phyloP scores from a whole-genome alignment of 306 rosid species.

The Quercus variabilis region DNA sequence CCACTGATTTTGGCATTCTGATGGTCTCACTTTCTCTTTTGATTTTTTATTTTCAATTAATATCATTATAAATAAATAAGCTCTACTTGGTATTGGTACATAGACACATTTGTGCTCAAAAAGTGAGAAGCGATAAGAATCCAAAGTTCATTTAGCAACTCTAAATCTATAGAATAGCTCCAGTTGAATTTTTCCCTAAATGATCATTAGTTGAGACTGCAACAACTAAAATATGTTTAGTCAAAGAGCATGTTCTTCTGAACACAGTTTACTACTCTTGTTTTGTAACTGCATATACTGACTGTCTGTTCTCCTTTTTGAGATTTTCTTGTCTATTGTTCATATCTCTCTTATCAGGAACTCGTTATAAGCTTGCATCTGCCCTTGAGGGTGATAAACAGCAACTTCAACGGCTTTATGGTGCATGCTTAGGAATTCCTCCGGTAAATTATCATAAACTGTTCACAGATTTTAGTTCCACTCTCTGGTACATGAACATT shows the following conservation, averaged over 20 bases:
- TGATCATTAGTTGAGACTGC: background rate
- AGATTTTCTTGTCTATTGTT: background rate
- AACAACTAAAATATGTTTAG: background rate
- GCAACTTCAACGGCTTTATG: slow-evolving; percentile 3
- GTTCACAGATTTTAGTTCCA: background rate
- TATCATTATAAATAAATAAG: too few relatives aligned
- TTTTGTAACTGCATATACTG: background rate
- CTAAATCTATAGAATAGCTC: background rate
- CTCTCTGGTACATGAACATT: background rate
- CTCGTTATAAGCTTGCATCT: slow-evolving; percentile 6
- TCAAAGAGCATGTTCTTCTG: background rate
- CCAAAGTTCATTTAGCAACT: background rate
- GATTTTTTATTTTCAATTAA: too few relatives aligned
- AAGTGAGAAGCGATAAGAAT: background rate
- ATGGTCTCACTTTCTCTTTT: background rate
- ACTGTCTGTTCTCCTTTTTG: background rate
- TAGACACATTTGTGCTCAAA: too few relatives aligned
- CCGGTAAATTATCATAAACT: background rate
- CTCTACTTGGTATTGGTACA: too few relatives aligned
- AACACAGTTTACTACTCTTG: background rate
- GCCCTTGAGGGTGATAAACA: background rate
- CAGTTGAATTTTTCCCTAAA: background rate
- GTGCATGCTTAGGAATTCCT: slow-evolving; percentile 9
- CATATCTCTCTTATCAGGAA: slow-evolving; percentile 8
- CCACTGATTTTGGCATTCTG: background rate